A percentile compares a stretch with the other conserved stretches of the same genome.
Conservation (phyloP, 2,329 filamentous ascomycete species). For the Neofusicoccum parvum region DNA sequence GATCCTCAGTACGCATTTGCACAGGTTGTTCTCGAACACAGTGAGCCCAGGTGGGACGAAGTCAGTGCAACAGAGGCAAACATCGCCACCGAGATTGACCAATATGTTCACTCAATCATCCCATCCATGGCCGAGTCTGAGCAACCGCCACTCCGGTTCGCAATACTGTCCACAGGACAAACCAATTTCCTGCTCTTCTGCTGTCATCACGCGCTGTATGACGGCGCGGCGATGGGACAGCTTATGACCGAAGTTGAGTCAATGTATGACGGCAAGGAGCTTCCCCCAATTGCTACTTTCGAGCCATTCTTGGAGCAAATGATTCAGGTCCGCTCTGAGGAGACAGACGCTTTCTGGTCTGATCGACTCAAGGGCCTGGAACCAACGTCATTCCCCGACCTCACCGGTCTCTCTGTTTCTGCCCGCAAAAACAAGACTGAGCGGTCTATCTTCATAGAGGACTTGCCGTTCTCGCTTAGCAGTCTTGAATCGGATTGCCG, state of each 20-base stretch:
- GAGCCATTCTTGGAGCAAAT: slow-evolving; percentile 65
- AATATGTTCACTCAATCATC: slow-evolving; percentile 50
- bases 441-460: slow-evolving; percentile 31
- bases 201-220: slow-evolving; percentile 84
- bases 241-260: slow-evolving; percentile 72
- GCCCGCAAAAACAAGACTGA: slow-evolving; percentile 24
- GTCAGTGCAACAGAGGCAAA: slow-evolving; percentile 24
- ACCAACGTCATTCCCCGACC: slow-evolving; percentile 44
- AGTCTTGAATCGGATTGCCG: slow-evolving; percentile 30
- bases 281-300: slow-evolving; percentile 60
- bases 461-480: slow-evolving; percentile 29
- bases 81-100: slow-evolving; percentile 42
- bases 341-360: slow-evolving; percentile 68
- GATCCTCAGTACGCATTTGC: slow-evolving; percentile 64
- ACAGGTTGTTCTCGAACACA: slow-evolving; percentile 66
- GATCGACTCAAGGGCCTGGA: slow-evolving; percentile 56
- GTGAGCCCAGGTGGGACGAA: slow-evolving; percentile 46
- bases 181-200: slow-evolving; percentile 48
- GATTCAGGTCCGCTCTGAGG: slow-evolving; percentile 49
- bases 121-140: slow-evolving; percentile 47
- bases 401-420: slow-evolving; percentile 31
- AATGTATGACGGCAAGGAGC: slow-evolving; percentile 49
- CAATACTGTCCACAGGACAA: slow-evolving; percentile 26
- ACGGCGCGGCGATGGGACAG: slow-evolving; percentile 73
- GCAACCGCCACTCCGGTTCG: slow-evolving; percentile 41